Base-by-base conservation (phyloP, 306 rosid genomes). In the Gleditsia sinensis region DNA sequence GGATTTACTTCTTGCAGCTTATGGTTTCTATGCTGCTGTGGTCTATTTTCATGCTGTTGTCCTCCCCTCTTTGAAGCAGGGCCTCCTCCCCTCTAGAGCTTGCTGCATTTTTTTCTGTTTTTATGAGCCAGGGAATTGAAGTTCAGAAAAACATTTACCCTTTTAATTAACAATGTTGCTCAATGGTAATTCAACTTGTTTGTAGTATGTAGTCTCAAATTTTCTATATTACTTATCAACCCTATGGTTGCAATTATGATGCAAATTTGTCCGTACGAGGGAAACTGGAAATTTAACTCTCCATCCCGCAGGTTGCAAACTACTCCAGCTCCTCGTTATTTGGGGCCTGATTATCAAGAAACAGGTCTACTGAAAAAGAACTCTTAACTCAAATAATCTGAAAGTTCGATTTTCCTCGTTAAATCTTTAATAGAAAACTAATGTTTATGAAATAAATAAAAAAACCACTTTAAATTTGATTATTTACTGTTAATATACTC, bases 11-110 rank as follows among this genome's bases (percentile, higher is more conserved):
- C 1, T 12, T 87, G 57, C 91, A 91, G 97, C 78, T 69, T 89
- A 60, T 91, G 95, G 97, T 76, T 89, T 73, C 73, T 89, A 36
- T 78, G 90, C 69, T 91, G 97, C 82, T 91, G 97, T 66, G 97
- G 97, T 53, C 20, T 91, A 51, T 86, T 83, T 37, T 84, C 75
- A 39, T 78, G 91, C 74, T 91, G 97, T 68, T 83, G 83, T 60
- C 97, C 90, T 77, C 97, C 93, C 5, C 87, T 91, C 37, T 91
- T 81, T 45, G 87, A 80, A 75, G 46, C 84, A 43, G 87, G 81
- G 25, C 90, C 91, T 54, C 95, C 97, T 11, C 97, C 97, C 66
- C 86, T 76, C 25, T 87, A 83, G 60, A 55, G 34, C 58, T 57
- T 28, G 60, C 54, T 60, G 70, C 69, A 30, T 67, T 67, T 6